phyloP scores from a whole-genome alignment of 176 grass and related monocot species.

The Eragrostis curvula region DNA sequence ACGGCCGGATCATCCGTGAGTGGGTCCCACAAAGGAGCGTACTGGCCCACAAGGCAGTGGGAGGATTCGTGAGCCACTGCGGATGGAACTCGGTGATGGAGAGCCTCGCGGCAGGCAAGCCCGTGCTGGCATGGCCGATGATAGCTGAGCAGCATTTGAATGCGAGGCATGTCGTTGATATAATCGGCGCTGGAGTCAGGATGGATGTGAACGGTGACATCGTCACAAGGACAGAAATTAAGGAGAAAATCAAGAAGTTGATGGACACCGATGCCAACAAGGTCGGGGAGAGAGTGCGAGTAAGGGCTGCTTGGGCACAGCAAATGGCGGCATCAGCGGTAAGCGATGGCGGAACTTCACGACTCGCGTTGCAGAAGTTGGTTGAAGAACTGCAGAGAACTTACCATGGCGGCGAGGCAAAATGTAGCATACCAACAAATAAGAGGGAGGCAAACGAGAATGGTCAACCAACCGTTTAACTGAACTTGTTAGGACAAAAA shows the following conservation, averaged over 20 bases:
- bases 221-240: slow-evolving; percentile 36
- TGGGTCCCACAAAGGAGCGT: slow-evolving; percentile 64
- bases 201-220: slow-evolving; percentile 5
- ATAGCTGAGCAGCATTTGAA: slow-evolving; percentile 69
- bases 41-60: slow-evolving; percentile 41
- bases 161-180: slow-evolving; percentile 50
- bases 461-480: no score
- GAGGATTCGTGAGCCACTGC: slow-evolving; percentile 67
- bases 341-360: slow-evolving; percentile 41
- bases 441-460: no score
- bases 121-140: slow-evolving; percentile 67
- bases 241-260: slow-evolving; percentile 40
- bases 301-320: slow-evolving; percentile 5
- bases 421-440: no score
- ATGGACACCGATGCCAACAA: slow-evolving; percentile 40
- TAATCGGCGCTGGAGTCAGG: slow-evolving; percentile 47
- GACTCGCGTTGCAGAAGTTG: slow-evolving; percentile 34
- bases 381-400: slow-evolving; percentile 41
- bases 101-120: slow-evolving; percentile 55
- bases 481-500: no score
- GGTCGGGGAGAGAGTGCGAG: slow-evolving; percentile 20
- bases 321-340: slow-evolving; percentile 29
- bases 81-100: slow-evolving; percentile 79
- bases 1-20: slow-evolving; percentile 41
- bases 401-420: neutral